A percentile compares a stretch with the other conserved stretches of the same genome.
phyloP scores from a whole-genome alignment of 1,284 basidiomycete species.

The Ceratobasidium sp. region DNA sequence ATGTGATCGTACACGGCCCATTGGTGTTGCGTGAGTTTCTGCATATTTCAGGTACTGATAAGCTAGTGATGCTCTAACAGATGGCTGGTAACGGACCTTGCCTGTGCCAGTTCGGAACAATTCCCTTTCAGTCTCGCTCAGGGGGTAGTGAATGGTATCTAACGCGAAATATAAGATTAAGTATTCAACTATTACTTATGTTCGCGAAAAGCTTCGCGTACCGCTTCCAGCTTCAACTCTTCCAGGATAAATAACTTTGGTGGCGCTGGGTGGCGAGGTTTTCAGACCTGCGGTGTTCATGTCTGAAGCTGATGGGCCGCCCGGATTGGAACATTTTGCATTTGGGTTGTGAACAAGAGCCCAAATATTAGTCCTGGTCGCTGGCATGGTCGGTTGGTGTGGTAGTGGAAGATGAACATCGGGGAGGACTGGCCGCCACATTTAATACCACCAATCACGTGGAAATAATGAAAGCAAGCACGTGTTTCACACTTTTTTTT shows the following conservation, averaged over 20 bases:
- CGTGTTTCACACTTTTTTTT: background rate
- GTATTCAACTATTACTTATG: no score
- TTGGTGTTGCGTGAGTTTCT: conserved; percentile 65
- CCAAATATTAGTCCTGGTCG: conserved; percentile 29
- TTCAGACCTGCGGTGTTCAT: background rate
- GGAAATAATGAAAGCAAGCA: conserved; percentile 26
- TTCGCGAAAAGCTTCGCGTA: no score
- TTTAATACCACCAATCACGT: background rate
- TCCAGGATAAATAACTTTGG: background rate
- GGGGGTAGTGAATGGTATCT: conserved; percentile 38
- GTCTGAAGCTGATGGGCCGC: background rate
- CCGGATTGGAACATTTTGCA: background rate
- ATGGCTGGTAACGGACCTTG: conserved; percentile 28
- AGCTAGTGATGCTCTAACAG: background rate
- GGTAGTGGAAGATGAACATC: background rate
- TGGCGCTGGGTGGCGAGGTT: background rate
- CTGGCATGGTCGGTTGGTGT: conserved; percentile 3
- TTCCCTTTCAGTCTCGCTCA: conserved; percentile 11
- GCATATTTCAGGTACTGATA: background rate
- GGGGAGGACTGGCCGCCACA: background rate
- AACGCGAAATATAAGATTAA: background rate
- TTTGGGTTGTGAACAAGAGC: conserved; percentile 7
- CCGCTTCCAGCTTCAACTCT: background rate
- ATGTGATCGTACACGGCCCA: conserved; percentile 74
- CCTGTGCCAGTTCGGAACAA: conserved; percentile 36